Evolutionary conservation across 192 early-diverging fungal genomes (phyloP), one percentile per base, ranked within the genome.

Genomic region (Coemansia javaensis): DNA sequence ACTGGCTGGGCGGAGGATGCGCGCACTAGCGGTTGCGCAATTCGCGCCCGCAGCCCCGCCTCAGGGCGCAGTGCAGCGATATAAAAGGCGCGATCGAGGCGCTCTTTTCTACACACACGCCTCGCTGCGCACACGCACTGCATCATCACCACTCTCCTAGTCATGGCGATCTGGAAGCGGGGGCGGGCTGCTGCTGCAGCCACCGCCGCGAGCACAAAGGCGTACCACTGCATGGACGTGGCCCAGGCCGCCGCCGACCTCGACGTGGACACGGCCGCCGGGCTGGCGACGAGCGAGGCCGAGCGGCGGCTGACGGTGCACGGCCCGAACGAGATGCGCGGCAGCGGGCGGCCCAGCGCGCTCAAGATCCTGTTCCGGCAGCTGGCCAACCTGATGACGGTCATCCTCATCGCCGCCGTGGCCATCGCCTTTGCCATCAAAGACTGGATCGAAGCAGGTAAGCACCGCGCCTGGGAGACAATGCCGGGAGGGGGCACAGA

Each of bases 311-410:
- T 57, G 17, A 32, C 54, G 1, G 52, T 75, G 5, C 61, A 82
- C 54, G 82, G 82, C 3, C 38, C 48, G 16, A 88, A 88, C 62
- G 81, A 84, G 41, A 76, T 88, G 59, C 76, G 77, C 40, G 84
- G 85, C 22, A 75, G 80, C 52, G 82, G 83, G 27, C 75, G 82
- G 9, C 81, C 85, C 6, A 85, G 75, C 44, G 77, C 77, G 32
- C 58, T 80, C 43, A 82, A 76, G 56, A 76, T 88, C 16, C 53
- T 85, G 30, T 41, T 78, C 45, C 77, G 79, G 18, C 85, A 88
- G 47, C 46, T 88, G 9, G 63, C 81, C 57, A 88, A 88, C 44
- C 54, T 78, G 14, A 69, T 88, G 63, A 80, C 80, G n/a, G 32
- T 82, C 2, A 79, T 88, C 39, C 78, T 88, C 1, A 40, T 84